phyloP scores from a whole-genome alignment of 352 stramenopile species.

The Pythium angustatum region DNA sequence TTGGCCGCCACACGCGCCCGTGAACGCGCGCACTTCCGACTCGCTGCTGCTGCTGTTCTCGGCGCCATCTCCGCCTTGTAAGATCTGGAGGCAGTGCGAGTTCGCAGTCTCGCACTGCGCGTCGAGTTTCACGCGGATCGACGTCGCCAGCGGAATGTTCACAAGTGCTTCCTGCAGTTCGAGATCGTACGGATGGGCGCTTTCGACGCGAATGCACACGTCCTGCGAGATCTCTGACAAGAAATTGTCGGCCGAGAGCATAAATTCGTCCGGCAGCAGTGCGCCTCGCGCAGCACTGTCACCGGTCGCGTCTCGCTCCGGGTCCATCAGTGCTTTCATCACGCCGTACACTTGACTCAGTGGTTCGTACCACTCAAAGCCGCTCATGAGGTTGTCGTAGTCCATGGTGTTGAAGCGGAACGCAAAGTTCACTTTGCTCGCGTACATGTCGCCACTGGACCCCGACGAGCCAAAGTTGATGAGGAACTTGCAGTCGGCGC shows the following conservation, averaged over 20 bases:
- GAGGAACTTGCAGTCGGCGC: conserved; percentile 72
- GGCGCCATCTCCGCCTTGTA: conserved; percentile 63
- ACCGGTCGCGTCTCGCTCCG: conserved; percentile 27
- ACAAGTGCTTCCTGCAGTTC: conserved; percentile 80
- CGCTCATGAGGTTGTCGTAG: conserved; percentile 84
- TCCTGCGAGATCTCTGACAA: conserved; percentile 83
- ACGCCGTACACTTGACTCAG: conserved; percentile 85
- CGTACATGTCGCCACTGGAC: conserved; percentile 28
- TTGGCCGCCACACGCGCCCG: conserved; percentile 72
- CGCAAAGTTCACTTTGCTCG: conserved; percentile 59
- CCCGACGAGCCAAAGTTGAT: conserved; percentile 60
- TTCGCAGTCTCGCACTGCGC: conserved; percentile 78
- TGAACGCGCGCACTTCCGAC: conserved; percentile 85
- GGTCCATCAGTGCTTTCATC: conserved; percentile 81
- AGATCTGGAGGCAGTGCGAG: conserved; percentile 87
- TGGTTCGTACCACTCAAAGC: conserved; percentile 87
- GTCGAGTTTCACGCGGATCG: conserved; percentile 79
- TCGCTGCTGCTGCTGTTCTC: conserved; percentile 51
- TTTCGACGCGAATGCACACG: conserved; percentile 80
- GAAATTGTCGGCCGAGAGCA: conserved; percentile 89
- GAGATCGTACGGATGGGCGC: conserved; percentile 77
- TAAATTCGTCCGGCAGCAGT: conserved; percentile 78
- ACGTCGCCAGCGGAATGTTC: conserved; percentile 80
- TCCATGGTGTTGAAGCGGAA: conserved; percentile 85
- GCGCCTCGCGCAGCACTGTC: conserved; percentile 14